A percentile compares a stretch with the other conserved stretches of the same genome.
These are phyloP conservation scores for Astrephomene gubernaculifera DNA, from an alignment of 139 green algal genomes.

Conservation along the genomic window DNA sequence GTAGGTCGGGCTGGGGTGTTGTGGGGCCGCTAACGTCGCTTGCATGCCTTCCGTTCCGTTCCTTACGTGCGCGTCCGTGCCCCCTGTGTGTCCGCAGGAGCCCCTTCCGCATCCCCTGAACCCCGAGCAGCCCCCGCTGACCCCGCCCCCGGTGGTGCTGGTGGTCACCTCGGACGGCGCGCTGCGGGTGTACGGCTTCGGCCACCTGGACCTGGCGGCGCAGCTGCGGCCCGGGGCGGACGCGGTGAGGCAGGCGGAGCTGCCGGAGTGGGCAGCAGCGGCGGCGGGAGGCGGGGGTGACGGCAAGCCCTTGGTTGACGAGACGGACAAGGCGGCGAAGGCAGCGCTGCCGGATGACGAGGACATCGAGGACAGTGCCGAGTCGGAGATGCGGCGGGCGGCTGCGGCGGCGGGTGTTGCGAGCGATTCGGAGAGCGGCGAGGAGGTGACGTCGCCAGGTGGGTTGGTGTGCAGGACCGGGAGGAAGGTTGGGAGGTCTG, in stretches of 20 bases:
- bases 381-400: neutral
- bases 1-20: conserved; percentile 6
- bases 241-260: neutral
- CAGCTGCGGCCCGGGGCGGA: neutral
- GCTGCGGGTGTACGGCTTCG: conserved; percentile 66
- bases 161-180: conserved; percentile 69
- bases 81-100: neutral
- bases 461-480: too few species aligned
- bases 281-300: neutral
- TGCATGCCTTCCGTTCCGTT: neutral
- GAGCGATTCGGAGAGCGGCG: conserved; percentile 34
- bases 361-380: neutral
- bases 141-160: conserved; percentile 60
- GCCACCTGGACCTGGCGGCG: conserved; percentile 29
- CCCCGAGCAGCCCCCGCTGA: conserved; percentile 49
- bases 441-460: conserved; percentile 43
- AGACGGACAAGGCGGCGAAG: too few species aligned
- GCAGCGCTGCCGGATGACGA: too few species aligned
- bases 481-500: too few species aligned
- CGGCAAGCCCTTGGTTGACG: neutral
- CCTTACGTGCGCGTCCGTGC: neutral
- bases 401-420: neutral
- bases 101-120: conserved; percentile 53
- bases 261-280: conserved; percentile 4
- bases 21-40: neutral